These are phyloP conservation scores for Kodamaea leandrae DNA, from an alignment of 805 yeast genomes.

Conservation along the genomic window DNA sequence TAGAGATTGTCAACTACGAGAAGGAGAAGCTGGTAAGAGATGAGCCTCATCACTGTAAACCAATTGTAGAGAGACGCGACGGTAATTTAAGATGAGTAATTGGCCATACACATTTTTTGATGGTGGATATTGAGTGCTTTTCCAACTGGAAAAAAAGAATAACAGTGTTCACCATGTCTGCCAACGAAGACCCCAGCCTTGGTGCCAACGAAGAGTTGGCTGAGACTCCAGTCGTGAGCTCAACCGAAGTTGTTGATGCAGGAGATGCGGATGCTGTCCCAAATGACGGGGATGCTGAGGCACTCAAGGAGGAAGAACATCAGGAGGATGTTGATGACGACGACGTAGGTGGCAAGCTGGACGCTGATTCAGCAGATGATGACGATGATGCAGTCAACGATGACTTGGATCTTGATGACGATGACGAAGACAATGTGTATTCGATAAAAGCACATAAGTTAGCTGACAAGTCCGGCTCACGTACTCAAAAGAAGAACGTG, in stretches of 20 bases:
- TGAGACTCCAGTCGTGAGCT: neutral
- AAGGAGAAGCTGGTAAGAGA: neutral
- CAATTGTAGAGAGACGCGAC: too few relatives aligned
- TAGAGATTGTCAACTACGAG: neutral
- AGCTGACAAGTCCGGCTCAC: conserved; percentile 9
- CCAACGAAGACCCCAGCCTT: conserved; percentile 1
- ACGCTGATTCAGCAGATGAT: neutral
- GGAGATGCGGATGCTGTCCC: neutral
- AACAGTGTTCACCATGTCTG: conserved; percentile 4
- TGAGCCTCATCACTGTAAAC: too few relatives aligned
- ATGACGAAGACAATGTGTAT: conserved; percentile 24
- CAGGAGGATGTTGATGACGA: neutral
- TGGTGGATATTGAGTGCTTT: too few relatives aligned
- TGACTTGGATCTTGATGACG: conserved; percentile 4
- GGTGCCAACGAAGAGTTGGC: neutral
- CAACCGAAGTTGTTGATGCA: neutral
- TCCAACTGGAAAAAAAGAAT: neutral
- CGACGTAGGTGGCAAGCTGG: neutral
- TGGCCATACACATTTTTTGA: too few relatives aligned
- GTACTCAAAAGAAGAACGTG: conserved; percentile 29
- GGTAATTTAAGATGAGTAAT: too few relatives aligned
- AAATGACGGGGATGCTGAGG: neutral
- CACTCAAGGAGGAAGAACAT: neutral
- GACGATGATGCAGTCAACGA: neutral
- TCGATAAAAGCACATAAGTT: conserved; percentile 24